Evolutionary conservation across 78 protist species (phyloP).

Genomic region (Trichosphaerium sp.): DNA sequence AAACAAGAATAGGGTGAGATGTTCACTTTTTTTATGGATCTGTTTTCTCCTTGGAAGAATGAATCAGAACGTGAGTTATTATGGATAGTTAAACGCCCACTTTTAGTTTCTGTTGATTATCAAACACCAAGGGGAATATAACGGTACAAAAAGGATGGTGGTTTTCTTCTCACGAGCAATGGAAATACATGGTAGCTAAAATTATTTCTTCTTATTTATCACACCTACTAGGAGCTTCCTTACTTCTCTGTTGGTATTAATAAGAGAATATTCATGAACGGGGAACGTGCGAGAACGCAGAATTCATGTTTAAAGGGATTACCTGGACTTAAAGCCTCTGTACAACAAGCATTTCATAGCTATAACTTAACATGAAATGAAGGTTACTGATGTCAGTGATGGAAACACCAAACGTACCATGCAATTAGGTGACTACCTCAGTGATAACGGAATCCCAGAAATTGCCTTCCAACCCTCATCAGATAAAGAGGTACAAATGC

Average conservation of each 20-base stretch:
- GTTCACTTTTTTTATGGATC: slow-evolving; percentile 28
- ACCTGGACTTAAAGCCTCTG: slow-evolving; percentile 37
- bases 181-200: slow-evolving; percentile 46
- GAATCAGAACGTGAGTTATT: slow-evolving; percentile 16
- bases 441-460: too few relatives aligned
- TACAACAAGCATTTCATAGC: not conserved
- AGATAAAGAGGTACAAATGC: slow-evolving; percentile 1
- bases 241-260: slow-evolving; percentile 12
- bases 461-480: not conserved
- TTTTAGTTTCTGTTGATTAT: slow-evolving; percentile 5
- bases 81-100: slow-evolving; percentile 27
- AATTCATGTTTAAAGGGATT: slow-evolving; percentile 7
- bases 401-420: not conserved
- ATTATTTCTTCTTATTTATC: too few relatives aligned
- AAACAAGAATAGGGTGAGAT: too few relatives aligned
- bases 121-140: slow-evolving; percentile 5
- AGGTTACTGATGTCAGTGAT: slow-evolving; percentile 4
- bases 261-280: slow-evolving; percentile 20
- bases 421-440: not conserved
- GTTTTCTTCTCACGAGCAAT: slow-evolving; percentile 43
- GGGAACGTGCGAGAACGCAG: slow-evolving; percentile 41
- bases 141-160: slow-evolving; percentile 44
- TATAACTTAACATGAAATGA: slow-evolving; percentile 23
- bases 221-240: too few relatives aligned
- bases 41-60: slow-evolving; percentile 22